A percentile compares a stretch with the other conserved stretches of the same genome.
Conservation (phyloP, 805 yeast species). For the Ogataea nitratoaversa region DNA sequence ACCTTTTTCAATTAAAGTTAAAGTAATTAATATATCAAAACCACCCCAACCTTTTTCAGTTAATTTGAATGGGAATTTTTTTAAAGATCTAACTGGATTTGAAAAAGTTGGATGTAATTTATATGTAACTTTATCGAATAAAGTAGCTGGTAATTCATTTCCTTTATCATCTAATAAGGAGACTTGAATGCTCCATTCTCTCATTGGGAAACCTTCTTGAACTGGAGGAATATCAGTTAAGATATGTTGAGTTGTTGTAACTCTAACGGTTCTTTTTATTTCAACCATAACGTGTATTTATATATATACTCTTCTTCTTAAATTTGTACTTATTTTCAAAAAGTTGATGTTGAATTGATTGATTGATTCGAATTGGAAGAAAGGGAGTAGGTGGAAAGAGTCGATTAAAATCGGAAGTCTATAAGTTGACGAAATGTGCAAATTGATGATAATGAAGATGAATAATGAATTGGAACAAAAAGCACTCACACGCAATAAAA, state of each 20-base stretch:
- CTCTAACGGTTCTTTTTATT: slow-evolving; percentile 82
- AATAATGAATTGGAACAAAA: no score
- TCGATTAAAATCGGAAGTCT: no score
- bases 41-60: slow-evolving; percentile 99
- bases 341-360: no score
- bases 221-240: slow-evolving; percentile 78
- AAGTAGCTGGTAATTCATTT: slow-evolving; percentile 75
- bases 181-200: slow-evolving; percentile 86
- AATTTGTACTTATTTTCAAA: no score
- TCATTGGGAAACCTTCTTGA: slow-evolving; percentile 89
- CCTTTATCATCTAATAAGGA: slow-evolving; percentile 74
- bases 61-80: slow-evolving; percentile 79
- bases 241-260: slow-evolving; percentile 81
- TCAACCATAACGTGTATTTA: no score
- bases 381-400: no score
- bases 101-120: slow-evolving; percentile 92
- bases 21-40: slow-evolving; percentile 78
- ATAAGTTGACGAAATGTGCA: no score
- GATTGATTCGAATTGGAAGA: no score
- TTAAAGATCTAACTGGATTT: slow-evolving; percentile 78
- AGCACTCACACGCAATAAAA: no score
- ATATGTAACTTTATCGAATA: slow-evolving; percentile 90
- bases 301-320: no score
- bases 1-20: slow-evolving; percentile 75
- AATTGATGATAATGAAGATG: no score